Base-by-base conservation (phyloP, 768 basidiomycete genomes). In the Phaffia tasmanica region DNA sequence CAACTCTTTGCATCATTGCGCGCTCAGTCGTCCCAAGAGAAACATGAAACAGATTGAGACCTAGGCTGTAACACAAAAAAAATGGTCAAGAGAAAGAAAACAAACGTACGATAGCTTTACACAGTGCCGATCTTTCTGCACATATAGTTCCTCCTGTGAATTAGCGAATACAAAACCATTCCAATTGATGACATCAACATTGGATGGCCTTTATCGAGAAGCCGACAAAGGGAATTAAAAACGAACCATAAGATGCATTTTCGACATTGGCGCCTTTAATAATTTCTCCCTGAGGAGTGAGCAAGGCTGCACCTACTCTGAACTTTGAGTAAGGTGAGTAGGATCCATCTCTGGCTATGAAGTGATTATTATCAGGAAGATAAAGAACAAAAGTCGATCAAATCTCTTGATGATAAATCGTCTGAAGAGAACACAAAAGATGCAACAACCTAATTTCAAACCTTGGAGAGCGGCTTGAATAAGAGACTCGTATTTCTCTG, bases 281-380 rank as follows among this genome's bases (percentile, higher is more conserved):
- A 25, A 94, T 82, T 11, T 79, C 75, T 0, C 88, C 89, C 51
- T 51, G 35, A 16, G 25, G 46, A 1, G 85, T 79, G 21, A 97
- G 77, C 15, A 97, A 76, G 1, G 91, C 88, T 0, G 92, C 93
- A 0, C 94, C 94, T 19, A 97, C 94, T 9, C 72, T 71, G 74
- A 99, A 95, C 35, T 89, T 86, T 32, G 90, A 92, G 77, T 95
- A 98, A 0, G 84, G 89, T 46, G 79, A 82, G 76, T 95, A 93
- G 0, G 87, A 81, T 42, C 81, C 79, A 68, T 86, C 78, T 74
- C 76, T 68, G n/a, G 78, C 80, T 79, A 69, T 7, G 29, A 32
- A 53, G 32, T 27, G 14, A 23, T 19, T 25, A 29, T 19, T 48
- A 30, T 8, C 21, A 56, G 25, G 47, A 51, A 42, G 23, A 32